Evolutionary conservation across 257 asterid genomes (phyloP).

Genomic region (Solanum chiquidenum): DNA sequence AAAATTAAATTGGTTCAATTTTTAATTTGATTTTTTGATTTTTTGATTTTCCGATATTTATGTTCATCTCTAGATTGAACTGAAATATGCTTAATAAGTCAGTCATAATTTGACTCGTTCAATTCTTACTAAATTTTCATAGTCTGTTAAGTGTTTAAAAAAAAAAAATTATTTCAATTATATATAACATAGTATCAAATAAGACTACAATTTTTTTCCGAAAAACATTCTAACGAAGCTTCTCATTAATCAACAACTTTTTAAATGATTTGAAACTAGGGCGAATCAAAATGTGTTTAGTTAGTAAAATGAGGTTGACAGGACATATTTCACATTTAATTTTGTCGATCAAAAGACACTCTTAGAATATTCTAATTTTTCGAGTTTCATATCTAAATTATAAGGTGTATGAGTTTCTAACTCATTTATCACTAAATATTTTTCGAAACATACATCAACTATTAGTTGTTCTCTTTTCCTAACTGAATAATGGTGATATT

Average conservation of each 20-base stretch:
- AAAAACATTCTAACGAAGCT: not conserved
- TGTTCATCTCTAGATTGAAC: not conserved
- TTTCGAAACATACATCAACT: too few species aligned
- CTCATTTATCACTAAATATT: too few species aligned
- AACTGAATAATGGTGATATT: too few species aligned
- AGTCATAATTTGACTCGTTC: not conserved
- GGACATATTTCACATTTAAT: not conserved
- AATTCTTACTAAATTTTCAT: not conserved
- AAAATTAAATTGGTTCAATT: not conserved
- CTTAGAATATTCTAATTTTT: too few species aligned
- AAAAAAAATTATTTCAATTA: not conserved
- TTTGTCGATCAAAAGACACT: not conserved
- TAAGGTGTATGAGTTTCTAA: too few species aligned
- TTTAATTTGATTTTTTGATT: not conserved
- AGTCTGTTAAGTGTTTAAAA: not conserved
- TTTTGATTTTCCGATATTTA: rapidly evolving
- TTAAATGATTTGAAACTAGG: not conserved
- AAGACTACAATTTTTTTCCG: not conserved
- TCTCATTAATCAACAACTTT: not conserved
- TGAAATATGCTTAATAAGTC: not conserved
- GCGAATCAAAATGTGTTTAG: not conserved
- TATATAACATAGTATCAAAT: not conserved
- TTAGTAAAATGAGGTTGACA: not conserved
- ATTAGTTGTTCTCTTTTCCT: too few species aligned
- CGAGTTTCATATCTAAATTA: too few species aligned